Evolutionary conservation across 2,329 filamentous ascomycete species (phyloP), one percentile per base, ranked within the genome.

Genomic region (Polychaeton citri): DNA sequence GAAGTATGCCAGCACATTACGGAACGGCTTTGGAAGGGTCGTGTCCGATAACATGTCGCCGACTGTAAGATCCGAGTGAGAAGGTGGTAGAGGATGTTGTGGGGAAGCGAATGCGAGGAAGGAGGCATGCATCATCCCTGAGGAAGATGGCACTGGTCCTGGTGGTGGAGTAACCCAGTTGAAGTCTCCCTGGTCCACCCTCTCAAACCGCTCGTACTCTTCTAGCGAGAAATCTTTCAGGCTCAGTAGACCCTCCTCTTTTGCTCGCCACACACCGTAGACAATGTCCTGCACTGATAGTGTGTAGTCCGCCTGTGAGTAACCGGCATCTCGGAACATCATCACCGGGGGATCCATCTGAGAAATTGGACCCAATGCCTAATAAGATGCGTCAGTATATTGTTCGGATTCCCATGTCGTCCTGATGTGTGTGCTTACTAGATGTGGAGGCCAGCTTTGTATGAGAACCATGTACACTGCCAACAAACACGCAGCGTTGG

Each of bases 381-480:
- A 15, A 15, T n/a, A n/a, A n/a, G n/a, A n/a, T n/a, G n/a, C n/a
- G n/a, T n/a, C n/a, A n/a, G n/a, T n/a, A n/a, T n/a, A n/a, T n/a
- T n/a, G n/a, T n/a, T n/a, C n/a, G n/a, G n/a, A n/a, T n/a, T n/a
- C n/a, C n/a, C n/a, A n/a, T n/a, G n/a, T n/a, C n/a, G n/a, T n/a
- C n/a, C n/a, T n/a, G n/a, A n/a, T n/a, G n/a, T n/a, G n/a, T n/a
- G n/a, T n/a, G 4, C 24, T 28, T 28, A 28, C 90, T 50, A 96
- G 68, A 66, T 98, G 90, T 35, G 90, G 90, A 32, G 90, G 84
- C 90, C 90, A 98, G 30, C 83, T 84, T 64, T 98, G 90, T 50
- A 98, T 94, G 45, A 98, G 66, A 30, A 98, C 87, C 87, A 98
- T 96, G 65, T 98, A 98, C 66, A 86, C 94, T 37, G 90, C 88